phyloP scores from a whole-genome alignment of 1,284 basidiomycete genomes.

The Pyrrhoderma lamaoense region DNA sequence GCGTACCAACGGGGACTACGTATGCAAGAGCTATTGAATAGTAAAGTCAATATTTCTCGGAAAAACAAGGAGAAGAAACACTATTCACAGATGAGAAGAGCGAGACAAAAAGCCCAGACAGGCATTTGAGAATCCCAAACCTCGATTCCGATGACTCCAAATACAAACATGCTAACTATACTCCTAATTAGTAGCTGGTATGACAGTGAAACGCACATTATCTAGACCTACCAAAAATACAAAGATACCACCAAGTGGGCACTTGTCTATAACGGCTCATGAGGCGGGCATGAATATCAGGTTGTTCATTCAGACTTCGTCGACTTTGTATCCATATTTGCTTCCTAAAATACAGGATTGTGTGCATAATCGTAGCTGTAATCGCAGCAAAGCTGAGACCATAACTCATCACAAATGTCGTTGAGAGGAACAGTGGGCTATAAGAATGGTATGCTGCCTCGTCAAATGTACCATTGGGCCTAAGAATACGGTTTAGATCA shows the following conservation, averaged over 20 bases:
- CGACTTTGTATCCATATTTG: constrained; percentile 58
- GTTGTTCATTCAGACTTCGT: constrained; percentile 57
- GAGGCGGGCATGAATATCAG: constrained; percentile 76
- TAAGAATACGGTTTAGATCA: constrained; percentile 63
- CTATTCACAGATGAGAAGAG: constrained; percentile 16
- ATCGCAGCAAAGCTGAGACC: constrained; percentile 62
- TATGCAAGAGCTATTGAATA: constrained; percentile 31
- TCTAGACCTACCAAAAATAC: constrained; percentile 21
- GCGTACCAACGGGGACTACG: constrained; percentile 27
- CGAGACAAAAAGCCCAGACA: constrained; percentile 25
- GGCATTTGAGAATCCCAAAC: constrained; percentile 35
- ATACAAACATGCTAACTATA: constrained; percentile 23
- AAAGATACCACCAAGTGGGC: constrained; percentile 44
- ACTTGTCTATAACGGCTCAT: constrained; percentile 62
- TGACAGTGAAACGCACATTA: neutral
- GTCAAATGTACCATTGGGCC: constrained; percentile 51
- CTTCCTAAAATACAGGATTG: constrained; percentile 71
- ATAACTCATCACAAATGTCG: constrained; percentile 61
- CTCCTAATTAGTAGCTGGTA: neutral
- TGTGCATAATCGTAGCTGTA: constrained; percentile 65
- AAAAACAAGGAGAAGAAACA: constrained; percentile 28
- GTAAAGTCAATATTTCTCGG: constrained; percentile 35
- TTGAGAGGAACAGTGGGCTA: constrained; percentile 78
- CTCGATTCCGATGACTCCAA: constrained; percentile 39
- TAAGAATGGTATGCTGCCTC: constrained; percentile 63